These are phyloP conservation scores for Spiraea crenata DNA, from an alignment of 331 rosid species.

Conservation along the genomic window DNA sequence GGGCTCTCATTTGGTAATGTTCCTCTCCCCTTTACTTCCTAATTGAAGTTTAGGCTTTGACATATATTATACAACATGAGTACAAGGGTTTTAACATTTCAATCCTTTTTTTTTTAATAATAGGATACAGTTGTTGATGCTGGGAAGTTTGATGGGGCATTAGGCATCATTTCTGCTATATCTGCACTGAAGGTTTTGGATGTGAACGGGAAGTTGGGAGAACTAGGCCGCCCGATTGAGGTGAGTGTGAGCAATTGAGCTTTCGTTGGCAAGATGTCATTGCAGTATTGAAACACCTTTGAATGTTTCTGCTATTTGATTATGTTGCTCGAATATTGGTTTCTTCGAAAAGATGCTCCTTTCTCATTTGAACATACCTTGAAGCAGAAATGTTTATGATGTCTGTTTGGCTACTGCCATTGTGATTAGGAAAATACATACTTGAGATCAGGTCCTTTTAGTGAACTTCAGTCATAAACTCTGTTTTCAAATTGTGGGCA, in stretches of 20 bases:
- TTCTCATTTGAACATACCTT: background rate
- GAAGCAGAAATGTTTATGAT: too few species aligned
- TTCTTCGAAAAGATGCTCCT: background rate
- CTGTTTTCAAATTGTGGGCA: background rate
- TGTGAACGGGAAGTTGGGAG: constrained; percentile 51
- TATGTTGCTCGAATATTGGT: background rate
- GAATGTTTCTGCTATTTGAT: background rate
- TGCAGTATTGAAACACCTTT: background rate
- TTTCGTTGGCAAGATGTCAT: background rate
- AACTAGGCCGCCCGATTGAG: constrained; percentile 76
- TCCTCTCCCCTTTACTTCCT: background rate
- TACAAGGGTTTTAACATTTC: constrained; percentile 11
- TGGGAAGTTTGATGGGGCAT: constrained; percentile 83
- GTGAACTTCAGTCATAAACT: background rate
- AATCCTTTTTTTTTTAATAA: constrained; percentile 7
- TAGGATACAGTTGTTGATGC: constrained; percentile 97
- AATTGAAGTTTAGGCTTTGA: background rate
- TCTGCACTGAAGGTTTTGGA: constrained; percentile 77
- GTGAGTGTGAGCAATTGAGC: constrained; percentile 35
- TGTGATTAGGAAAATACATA: background rate
- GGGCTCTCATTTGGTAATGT: constrained; percentile 85
- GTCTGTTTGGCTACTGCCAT: background rate
- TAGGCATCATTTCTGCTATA: constrained; percentile 78
- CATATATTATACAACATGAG: background rate
- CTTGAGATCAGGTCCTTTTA: background rate